Percentiles rank a stretch among this genome's conserved stretches.
These are phyloP conservation scores for Penicillium egyptiacum DNA, from an alignment of 495 filamentous ascomycete species.

Conservation along the genomic window DNA sequence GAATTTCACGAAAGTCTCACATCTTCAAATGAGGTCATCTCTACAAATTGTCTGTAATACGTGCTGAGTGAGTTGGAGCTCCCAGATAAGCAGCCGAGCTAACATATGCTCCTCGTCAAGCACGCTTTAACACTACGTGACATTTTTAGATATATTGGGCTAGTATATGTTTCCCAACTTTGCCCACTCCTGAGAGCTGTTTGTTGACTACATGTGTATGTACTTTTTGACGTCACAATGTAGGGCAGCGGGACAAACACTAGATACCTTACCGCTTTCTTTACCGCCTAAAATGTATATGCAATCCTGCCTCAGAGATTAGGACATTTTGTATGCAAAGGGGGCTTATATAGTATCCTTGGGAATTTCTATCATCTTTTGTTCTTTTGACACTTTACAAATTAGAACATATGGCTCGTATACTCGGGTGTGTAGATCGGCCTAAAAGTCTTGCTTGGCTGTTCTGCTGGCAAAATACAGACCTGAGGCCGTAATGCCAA, in stretches of 20 bases:
- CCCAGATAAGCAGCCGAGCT: not conserved
- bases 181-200: not conserved
- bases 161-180: not conserved
- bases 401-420: not conserved
- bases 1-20: not conserved
- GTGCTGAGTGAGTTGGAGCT: not conserved
- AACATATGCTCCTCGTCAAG: not conserved
- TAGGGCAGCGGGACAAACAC: not conserved
- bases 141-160: not conserved
- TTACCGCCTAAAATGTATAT: not conserved
- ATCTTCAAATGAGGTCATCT: not conserved
- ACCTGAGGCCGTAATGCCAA: conserved; percentile 18
- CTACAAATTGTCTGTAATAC: not conserved
- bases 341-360: not conserved
- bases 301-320: not conserved
- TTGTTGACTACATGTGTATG: conserved; percentile 12
- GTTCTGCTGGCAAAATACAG: not conserved
- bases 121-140: not conserved
- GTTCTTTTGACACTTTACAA: not conserved
- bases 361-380: not conserved
- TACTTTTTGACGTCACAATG: conserved; percentile 30
- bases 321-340: not conserved
- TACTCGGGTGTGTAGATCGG: not conserved
- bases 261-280: not conserved
- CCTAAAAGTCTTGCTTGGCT: not conserved